phyloP scores from a whole-genome alignment of 495 filamentous ascomycete genomes.

The Hamigera avellanea region DNA sequence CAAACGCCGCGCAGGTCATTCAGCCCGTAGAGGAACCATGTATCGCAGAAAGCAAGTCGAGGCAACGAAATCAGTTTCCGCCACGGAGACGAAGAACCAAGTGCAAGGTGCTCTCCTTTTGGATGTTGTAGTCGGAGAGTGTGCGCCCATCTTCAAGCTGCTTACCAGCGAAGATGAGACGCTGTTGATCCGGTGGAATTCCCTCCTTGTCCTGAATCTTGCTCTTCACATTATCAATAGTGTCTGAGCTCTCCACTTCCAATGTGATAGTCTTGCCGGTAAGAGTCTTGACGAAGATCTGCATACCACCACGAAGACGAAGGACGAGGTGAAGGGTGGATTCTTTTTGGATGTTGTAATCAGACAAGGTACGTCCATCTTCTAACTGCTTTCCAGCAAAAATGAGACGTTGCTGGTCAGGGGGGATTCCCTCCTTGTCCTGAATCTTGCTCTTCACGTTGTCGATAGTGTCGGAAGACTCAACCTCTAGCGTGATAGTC shows the following conservation, averaged over 20 bases:
- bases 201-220: slow-evolving; percentile 95
- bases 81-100: slow-evolving; percentile 82
- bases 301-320: slow-evolving; percentile 94
- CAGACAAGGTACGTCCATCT: slow-evolving; percentile 81
- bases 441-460: slow-evolving; percentile 98
- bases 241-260: slow-evolving; percentile 81
- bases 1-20: slow-evolving; percentile 33
- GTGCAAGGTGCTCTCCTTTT: slow-evolving; percentile 85
- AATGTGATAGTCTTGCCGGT: slow-evolving; percentile 90
- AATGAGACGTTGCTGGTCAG: slow-evolving; percentile 88
- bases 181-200: slow-evolving; percentile 81
- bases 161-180: slow-evolving; percentile 85
- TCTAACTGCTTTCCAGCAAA: slow-evolving; percentile 96
- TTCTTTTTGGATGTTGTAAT: slow-evolving; percentile 99
- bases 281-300: slow-evolving; percentile 89
- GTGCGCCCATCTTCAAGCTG: slow-evolving; percentile 81
- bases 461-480: slow-evolving; percentile 87
- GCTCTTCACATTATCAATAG: slow-evolving; percentile 85
- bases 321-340: slow-evolving; percentile 95
- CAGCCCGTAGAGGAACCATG: slow-evolving; percentile 16
- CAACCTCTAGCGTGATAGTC: slow-evolving; percentile 61
- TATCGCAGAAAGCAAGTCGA: slow-evolving; percentile 5
- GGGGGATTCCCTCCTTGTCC: slow-evolving; percentile 93
- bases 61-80: slow-evolving; percentile 45
- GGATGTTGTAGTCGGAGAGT: slow-evolving; percentile 84